Evolutionary conservation across 441 rosid species (phyloP), one percentile per base, ranked within the genome.

Genomic region (Metrosideros polymorpha): DNA sequence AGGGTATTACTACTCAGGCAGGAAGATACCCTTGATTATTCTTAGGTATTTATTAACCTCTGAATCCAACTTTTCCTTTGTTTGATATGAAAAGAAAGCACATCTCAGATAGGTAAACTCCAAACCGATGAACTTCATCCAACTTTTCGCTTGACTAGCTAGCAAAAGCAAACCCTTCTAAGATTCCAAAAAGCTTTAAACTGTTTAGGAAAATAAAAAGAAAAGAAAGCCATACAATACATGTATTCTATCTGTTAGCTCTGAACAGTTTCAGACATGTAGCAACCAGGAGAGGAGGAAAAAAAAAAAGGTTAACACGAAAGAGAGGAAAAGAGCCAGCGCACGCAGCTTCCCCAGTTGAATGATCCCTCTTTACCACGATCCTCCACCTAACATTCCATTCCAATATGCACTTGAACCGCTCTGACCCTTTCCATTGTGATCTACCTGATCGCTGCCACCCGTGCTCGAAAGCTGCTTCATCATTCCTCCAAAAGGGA

Each of bases 351-450:
- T 87, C 89, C 49, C 85, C 45, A 54, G 86, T 84, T 83, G 86
- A 84, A 71, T 76, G 63, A 85, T 86, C 30, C 59, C 86, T 86
- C 85, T 85, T 92, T 90, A 94, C 98, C 98, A 95, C 79, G 97
- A 89, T 93, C 97, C 95, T 85, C 95, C 96, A 53, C 96, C 93
- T 51, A 95, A 92, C 94, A 93, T 91, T 63, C 96, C 98, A 89
- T 90, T 95, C 98, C 98, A 95, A 85, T 92, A 94, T 79, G 95
- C 96, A 90, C 76, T 76, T 75, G 92, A 85, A 90, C 89, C 86
- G 82, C 89, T 92, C 90, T 92, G 91, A 82, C 91, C 93, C 88
- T 94, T 94, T 66, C 88, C 89, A 53, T 88, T 90, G 87, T 88
- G 51, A 51, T 90, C 94, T 86, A 88, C 91, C 84, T 91, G 95